Base-by-base conservation (phyloP, 257 asterid species). In the Rhazya stricta region DNA sequence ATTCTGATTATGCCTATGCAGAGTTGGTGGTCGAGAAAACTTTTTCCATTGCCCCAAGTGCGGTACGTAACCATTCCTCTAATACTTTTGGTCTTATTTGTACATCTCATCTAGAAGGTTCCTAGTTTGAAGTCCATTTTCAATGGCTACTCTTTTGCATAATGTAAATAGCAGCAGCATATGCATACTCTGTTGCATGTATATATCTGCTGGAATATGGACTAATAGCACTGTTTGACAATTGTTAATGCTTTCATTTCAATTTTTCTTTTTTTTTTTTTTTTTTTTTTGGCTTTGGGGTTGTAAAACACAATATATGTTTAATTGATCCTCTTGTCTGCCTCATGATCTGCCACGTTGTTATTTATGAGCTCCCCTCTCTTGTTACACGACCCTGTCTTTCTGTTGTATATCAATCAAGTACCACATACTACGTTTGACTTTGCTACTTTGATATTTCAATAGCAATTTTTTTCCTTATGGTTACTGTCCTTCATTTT, bases 21-120 rank as follows among this genome's bases (percentile, higher is more conserved):
- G 98, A 79, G 97, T 94, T 69, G 97, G 96, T 36, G 97, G 98
- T 12, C 90, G 89, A n/a, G 94, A 86, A 25, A 90, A 91, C 41
- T 94, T 80, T 84, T 94, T 91, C 77, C 98, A 94, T 79, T 94
- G 98, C 85, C 87, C 80, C 15, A 94, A 85, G 88, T 94, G 98
- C 69, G 97, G 98, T 94, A 85, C 54, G 89, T 69, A 45, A 79
- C 54, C 74, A n/a, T 6, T 43, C 58, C 34, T 42, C 25, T 62
- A n/a, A 3, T 36, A n/a, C 23, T 71, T 69, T 34, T 29, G 8
- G 4, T 4, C 53, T 43, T 53, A 19, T 61, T 36, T 66, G 10
- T 48, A 19, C 30, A 37, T 65, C 46, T 65, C 1, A 36, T 66
- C 19, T 37, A 10, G 18, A 9, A 66, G 71, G 42, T 34, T 36